Evolutionary conservation across 192 early-diverging fungal genomes (phyloP), one percentile per base, ranked within the genome.

Genomic region (Allomyces macrogynus): DNA sequence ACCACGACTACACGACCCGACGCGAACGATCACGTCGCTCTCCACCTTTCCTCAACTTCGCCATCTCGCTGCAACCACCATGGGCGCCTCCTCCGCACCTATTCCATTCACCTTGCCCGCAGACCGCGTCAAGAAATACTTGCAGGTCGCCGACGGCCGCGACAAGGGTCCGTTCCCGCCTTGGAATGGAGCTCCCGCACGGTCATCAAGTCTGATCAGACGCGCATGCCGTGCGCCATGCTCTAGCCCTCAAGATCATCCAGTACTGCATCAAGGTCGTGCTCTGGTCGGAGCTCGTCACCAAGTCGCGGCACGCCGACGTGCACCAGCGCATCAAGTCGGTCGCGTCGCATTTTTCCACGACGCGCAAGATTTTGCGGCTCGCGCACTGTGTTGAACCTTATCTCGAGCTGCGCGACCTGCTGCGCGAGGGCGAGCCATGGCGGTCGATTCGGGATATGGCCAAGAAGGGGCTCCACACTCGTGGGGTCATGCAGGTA

Each of bases 181-280:
- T 40, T 40, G 32, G 8, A 40, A 8, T 40, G 32, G 32, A 7
- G 32, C 4, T 40, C 32, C 26, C 26, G 26, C 32, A 40, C 32
- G 32, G 32, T 40, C 32, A 7, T 40, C 32, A 7, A 8, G 32
- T 40, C 32, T 40, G 32, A 40, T 40, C 32, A 27, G 26, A 40
- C 32, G 32, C 32, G 32, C 32, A 8, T 40, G 32, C 26, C 26
- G 4, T 40, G 32, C 26, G 26, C 26, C 26, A 4, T 27, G 32
- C 32, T 40, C 2, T n/a, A 57, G 49, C 80, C 18, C 74, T 92
- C 64, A 92, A 92, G 65, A 67, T 84, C 26, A 66, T 86, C 27
- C 90, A 92, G 67, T 92, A 92, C 68, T 70, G 77, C 57, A 69
- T 81, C 66, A 92, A 92, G 65, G 68, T 88, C n/a, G 70, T 87